Base-by-base conservation (phyloP, 129 eudicot species). In the Saussurea involucrata region DNA sequence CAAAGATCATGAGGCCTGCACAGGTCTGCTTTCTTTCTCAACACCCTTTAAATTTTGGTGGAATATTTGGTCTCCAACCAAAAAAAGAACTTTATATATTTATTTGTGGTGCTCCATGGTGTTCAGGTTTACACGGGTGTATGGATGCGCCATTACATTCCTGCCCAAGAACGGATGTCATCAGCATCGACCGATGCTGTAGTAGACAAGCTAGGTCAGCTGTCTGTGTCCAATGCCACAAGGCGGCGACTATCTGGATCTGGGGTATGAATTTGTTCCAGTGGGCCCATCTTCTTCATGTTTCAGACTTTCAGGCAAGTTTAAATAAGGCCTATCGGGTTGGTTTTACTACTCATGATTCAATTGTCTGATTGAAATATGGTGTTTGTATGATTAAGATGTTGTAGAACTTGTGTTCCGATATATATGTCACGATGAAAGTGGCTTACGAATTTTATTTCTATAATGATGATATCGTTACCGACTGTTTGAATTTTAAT, bases 1-100 rank as follows among this genome's bases (percentile, higher is more conserved):
- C 99, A n/a, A 95, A 95, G 89, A 90, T 95, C 83, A 90, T 95
- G 95, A 90, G 99, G 85, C 99, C 99, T 7, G 96, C 96, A 55
- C 92, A 95, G 99, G 99, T 94, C 31, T 68, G 79, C 69, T 63
- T 58, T 61, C 4, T 22, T 32, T 31, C 12, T n/a, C 22, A 18
- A 53, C 1, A 1, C 61, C 61, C 8, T 9, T 53, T 53, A 5
- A 17, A 17, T 53, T 53, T 53, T 53, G 22, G 61, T 53, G 61
- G 61, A 53, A 53, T n/a, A n/a, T 53, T 53, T 53, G 61, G 8
- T 53, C 9, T 53, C n/a, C 9, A 53, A 17, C 61, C 15, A 53
- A 53, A 49, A 15, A 49, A 15, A 4, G 22, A 53, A 53, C 24
- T 17, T 53, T 17, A n/a, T n/a, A n/a, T n/a, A n/a, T n/a, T 32